These are phyloP conservation scores for Abrus precatorius DNA, from an alignment of 306 rosid genomes.

Conservation along the genomic window DNA sequence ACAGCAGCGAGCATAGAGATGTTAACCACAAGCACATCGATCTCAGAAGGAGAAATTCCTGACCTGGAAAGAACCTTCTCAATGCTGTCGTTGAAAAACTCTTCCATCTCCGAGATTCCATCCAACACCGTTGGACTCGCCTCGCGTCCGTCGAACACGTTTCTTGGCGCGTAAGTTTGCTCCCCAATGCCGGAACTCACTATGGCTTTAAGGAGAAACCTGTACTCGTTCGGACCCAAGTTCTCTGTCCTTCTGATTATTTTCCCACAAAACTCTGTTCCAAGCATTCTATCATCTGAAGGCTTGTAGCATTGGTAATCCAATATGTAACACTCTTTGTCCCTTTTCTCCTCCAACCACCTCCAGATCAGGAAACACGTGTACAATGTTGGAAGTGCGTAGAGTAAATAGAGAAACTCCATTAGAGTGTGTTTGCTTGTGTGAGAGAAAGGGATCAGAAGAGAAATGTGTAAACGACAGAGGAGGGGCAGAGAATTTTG, in stretches of 20 bases:
- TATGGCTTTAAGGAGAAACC: conserved; percentile 87
- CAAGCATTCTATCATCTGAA: conserved; percentile 66
- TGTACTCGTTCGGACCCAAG: conserved; percentile 70
- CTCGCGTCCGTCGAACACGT: conserved; percentile 73
- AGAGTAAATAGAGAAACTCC: conserved; percentile 66
- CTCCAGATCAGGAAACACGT: conserved; percentile 63
- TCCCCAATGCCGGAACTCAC: conserved; percentile 94
- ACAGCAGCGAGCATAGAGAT: conserved; percentile 73
- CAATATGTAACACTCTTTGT: conserved; percentile 74
- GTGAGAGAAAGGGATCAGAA: not conserved
- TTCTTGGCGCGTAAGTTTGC: conserved; percentile 81
- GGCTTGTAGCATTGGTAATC: conserved; percentile 80
- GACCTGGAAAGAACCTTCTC: conserved; percentile 60
- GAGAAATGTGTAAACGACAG: not conserved
- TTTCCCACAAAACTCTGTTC: conserved; percentile 63
- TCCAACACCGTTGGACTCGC: conserved; percentile 66
- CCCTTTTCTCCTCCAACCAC: conserved; percentile 50
- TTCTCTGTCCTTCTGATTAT: conserved; percentile 60
- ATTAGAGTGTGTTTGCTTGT: conserved; percentile 35
- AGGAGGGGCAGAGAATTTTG: not conserved
- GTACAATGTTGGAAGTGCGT: conserved; percentile 51
- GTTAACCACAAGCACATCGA: conserved; percentile 83
- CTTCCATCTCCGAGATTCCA: conserved; percentile 73
- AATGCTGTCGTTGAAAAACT: conserved; percentile 75
- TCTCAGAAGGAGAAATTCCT: conserved; percentile 61